Evolutionary conservation across 176 grass and related monocot species (phyloP), one percentile per base, ranked within the genome.

Genomic region (Oropetium thomaeum): DNA sequence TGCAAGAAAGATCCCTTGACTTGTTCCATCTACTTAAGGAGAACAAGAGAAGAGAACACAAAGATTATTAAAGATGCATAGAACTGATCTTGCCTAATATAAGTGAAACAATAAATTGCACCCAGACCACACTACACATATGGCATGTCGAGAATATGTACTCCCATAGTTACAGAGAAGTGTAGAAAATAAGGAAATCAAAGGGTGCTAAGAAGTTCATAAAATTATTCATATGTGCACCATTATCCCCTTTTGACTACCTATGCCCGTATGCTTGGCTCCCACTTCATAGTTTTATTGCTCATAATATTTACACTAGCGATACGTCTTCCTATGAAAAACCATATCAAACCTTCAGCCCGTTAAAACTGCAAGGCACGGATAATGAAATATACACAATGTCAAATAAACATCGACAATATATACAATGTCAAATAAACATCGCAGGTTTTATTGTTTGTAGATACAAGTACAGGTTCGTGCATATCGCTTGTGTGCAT

Each of bases 21-120:
- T 72, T 78, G 86, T 73, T 92, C 84, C 89, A 96, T 89, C 93
- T 92, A 75, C 17, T 74, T 63, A 43, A 1, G 25, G 29, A n/a
- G 14, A 22, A 39, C 22, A 73, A 38, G 81, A 72, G 62, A 58
- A 55, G 62, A 62, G 4, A 42, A 29, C 5, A 27, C 64, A 38
- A 25, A 27, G 23, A 54, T 69, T 20, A 69, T 63, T 62, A 43
- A 31, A 71, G 8, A 64, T 42, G 57, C 58, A 58, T 58, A 44
- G 2, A 54, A 64, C 45, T 76, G 35, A 0, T 22, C 23, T 62
- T 37, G 12, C 29, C 14, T 70, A 7, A 70, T 62, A 15, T 62
- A 58, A 44, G 33, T 31, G 12, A 47, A 35, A 1, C 25, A 2
- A 16, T 27, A 45, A 19, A 61, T 48, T 28, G 11, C 9, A 45